Base-by-base conservation (phyloP, 768 basidiomycete genomes). In the Pleurotus giganteus region DNA sequence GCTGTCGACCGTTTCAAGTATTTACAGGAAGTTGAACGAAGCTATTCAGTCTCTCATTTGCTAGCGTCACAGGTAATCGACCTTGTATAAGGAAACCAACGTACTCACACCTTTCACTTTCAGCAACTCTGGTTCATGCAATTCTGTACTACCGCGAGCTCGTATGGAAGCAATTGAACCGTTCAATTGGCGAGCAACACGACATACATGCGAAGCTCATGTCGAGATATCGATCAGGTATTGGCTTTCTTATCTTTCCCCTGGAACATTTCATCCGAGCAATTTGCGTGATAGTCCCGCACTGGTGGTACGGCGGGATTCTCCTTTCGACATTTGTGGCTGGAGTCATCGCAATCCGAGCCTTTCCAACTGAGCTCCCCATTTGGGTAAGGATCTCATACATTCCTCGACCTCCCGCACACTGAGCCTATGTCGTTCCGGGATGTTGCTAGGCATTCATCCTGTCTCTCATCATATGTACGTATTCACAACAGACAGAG, bases 371-470 rank as follows among this genome's bases (percentile, higher is more conserved):
- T n/a, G 51, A 27, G 69, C 68, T 76, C 63, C 75, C 74, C 7
- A 73, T 79, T 42, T 79, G 78, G 73, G 60, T 63, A 64, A 77
- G 78, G 61, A 60, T 76, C 17, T 84, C 81, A 8, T 41, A 15
- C 39, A 5, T 7, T 7, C 5, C 39, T 6, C 6, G 5, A 21
- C 15, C 5, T 5, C 6, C 5, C n/a, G 39, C 19, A 13, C 12
- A 7, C 19, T 82, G 65, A 78, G 15, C 76, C 79, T 9, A 66
- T 77, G 27, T 72, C 85, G 66, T 84, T 85, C 0, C 74, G 82
- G 2, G 58, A 61, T 26, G n/a, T n/a, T n/a, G 6, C 31, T 13
- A 41, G 39, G 80, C 72, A 15, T 70, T 77, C 55, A 61, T 75
- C 4, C 59, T 74, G 4, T 67, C 73, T 4, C 52, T 76, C 55